Evolutionary conservation across 2,329 filamentous ascomycete genomes (phyloP).

Genomic region (Aspergillus puulaauensis): DNA sequence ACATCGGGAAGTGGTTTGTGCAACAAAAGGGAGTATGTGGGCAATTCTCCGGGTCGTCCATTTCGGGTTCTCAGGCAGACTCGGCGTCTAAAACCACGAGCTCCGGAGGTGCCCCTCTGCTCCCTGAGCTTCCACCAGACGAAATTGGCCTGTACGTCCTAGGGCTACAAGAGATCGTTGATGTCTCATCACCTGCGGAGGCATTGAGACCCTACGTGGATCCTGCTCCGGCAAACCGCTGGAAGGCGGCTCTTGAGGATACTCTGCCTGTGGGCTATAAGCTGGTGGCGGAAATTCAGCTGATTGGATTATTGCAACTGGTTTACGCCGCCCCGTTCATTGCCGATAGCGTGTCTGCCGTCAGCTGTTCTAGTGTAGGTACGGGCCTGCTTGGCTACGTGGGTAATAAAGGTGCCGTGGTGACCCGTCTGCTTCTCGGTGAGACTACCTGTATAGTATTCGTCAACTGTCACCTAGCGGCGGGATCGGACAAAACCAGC

Average conservation of each 20-base stretch:
- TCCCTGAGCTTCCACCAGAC: conserved; percentile 42
- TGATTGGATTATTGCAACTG: conserved; percentile 80
- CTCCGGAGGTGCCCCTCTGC: conserved; percentile 12
- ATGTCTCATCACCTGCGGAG: conserved; percentile 76
- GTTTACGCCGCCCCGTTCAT: conserved; percentile 82
- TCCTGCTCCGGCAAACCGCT: conserved; percentile 68
- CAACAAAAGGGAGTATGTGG: conserved; percentile 69
- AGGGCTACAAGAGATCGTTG: conserved; percentile 88
- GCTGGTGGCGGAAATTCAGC: conserved; percentile 76
- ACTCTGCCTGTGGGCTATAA: conserved; percentile 76
- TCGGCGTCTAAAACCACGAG: conserved; percentile 19
- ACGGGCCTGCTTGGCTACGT: conserved; percentile 91
- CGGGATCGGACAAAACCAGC: conserved; percentile 74
- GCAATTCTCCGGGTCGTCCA: conserved; percentile 25
- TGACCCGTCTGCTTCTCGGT: conserved; percentile 77
- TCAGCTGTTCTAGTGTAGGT: conserved; percentile 80
- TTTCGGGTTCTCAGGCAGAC: conserved; percentile 53
- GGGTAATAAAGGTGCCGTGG: conserved; percentile 92
- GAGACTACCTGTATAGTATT: conserved; percentile 89
- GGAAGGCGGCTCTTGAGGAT: conserved; percentile 73
- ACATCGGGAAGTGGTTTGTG: conserved; percentile 86
- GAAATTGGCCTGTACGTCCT: conserved; percentile 88
- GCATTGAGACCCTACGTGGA: conserved; percentile 77
- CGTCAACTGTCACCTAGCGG: conserved; percentile 87
- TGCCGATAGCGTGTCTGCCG: conserved; percentile 70